A percentile compares a stretch with the other conserved stretches of the same genome.
Conservation (phyloP, 148 eudicot genomes). For the Rheum nobile region DNA sequence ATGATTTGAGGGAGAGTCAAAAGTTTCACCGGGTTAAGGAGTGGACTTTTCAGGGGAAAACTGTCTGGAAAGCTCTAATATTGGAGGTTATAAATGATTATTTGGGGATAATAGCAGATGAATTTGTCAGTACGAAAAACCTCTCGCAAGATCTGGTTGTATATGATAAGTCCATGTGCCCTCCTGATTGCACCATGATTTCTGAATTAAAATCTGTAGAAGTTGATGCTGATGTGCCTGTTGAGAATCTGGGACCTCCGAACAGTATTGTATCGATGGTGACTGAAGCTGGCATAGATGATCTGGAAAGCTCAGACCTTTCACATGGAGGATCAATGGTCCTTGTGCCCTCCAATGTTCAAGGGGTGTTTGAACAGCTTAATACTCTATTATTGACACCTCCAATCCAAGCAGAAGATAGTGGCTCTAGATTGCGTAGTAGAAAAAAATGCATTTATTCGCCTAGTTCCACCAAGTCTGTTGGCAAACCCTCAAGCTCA, state of each 20-base stretch:
- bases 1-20: conserved; percentile 42
- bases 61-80: conserved; percentile 40
- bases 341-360: background rate
- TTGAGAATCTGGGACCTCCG: background rate
- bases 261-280: background rate
- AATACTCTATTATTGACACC: background rate
- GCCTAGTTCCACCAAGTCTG: background rate
- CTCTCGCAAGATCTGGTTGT: conserved; percentile 14
- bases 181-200: background rate
- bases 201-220: background rate
- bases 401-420: background rate
- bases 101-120: conserved; percentile 24
- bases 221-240: background rate
- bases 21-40: conserved; percentile 32
- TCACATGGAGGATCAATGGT: background rate
- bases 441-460: background rate
- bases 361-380: background rate
- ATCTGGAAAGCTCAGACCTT: background rate
- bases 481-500: background rate
- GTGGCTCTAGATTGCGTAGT: background rate
- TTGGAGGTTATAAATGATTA: conserved; percentile 30
- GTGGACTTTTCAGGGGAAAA: conserved; percentile 40
- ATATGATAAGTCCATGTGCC: background rate
- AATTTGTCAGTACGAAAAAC: conserved; percentile 19
- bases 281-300: background rate